A percentile compares a stretch with the other conserved stretches of the same genome.
These are phyloP conservation scores for Tricholomella constricta DNA, from an alignment of 768 basidiomycete genomes.

Conservation along the genomic window DNA sequence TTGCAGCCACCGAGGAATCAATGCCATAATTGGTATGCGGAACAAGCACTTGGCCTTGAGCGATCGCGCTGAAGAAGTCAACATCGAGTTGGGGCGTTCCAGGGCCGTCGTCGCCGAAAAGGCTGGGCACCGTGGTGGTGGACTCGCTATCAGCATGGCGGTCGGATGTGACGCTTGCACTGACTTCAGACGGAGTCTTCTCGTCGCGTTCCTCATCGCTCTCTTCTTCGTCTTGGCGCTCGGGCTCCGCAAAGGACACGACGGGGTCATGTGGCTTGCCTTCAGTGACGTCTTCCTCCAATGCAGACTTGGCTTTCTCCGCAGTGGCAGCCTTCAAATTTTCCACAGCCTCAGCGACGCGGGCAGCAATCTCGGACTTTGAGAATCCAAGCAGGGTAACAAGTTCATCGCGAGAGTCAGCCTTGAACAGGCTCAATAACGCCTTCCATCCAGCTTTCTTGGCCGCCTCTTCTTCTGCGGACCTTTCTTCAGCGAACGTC, in stretches of 20 bases:
- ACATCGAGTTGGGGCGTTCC: slow-evolving; percentile 67
- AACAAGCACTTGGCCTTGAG: slow-evolving; percentile 55
- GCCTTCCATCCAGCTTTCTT: slow-evolving; percentile 80
- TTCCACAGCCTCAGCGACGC: slow-evolving; percentile 81
- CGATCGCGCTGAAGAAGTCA: slow-evolving; percentile 85
- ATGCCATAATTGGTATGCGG: slow-evolving; percentile 80
- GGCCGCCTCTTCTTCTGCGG: slow-evolving; percentile 29
- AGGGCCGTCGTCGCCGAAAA: slow-evolving; percentile 81
- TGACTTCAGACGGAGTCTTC: slow-evolving; percentile 75
- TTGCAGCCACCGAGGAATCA: slow-evolving; percentile 94
- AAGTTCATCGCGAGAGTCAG: slow-evolving; percentile 87
- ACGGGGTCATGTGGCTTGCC: slow-evolving; percentile 66
- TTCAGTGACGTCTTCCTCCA: slow-evolving; percentile 43
- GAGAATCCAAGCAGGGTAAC: slow-evolving; percentile 92
- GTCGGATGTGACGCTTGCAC: slow-evolving; percentile 64
- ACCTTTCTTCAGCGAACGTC: slow-evolving; percentile 68
- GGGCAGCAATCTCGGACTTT: slow-evolving; percentile 77
- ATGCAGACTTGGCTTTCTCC: slow-evolving; percentile 29
- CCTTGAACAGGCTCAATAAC: slow-evolving; percentile 82
- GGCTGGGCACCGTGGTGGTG: slow-evolving; percentile 81
- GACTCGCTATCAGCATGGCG: slow-evolving; percentile 72
- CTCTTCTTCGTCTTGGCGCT: slow-evolving; percentile 46
- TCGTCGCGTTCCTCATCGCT: slow-evolving; percentile 44
- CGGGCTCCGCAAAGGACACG: slow-evolving; percentile 84
- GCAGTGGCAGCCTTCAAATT: slow-evolving; percentile 58